These are phyloP conservation scores for Coemansia nantahalensis DNA, from an alignment of 192 early-diverging fungal species.

Conservation along the genomic window DNA sequence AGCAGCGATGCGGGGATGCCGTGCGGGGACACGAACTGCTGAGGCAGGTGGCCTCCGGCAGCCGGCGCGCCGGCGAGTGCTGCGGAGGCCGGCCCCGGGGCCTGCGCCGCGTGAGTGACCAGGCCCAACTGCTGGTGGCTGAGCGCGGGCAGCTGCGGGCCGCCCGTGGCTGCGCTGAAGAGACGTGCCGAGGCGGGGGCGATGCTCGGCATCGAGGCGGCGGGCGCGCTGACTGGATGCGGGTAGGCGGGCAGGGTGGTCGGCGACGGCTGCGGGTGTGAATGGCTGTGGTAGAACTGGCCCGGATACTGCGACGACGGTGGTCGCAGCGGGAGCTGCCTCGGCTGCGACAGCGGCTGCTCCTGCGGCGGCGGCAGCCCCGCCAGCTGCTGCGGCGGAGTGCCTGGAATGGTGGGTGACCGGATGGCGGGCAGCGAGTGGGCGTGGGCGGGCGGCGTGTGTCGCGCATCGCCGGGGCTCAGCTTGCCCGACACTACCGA, in stretches of 20 bases:
- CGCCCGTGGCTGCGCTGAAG: conserved; percentile 1
- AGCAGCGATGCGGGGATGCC: conserved; percentile 41
- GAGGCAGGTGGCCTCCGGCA: conserved; percentile 18
- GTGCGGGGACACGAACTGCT: conserved; percentile 36
- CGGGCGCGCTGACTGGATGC: conserved; percentile 9
- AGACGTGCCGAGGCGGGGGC: conserved; percentile 3
- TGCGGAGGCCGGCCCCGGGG: conserved; percentile 10
- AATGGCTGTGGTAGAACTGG: conserved; percentile 13
- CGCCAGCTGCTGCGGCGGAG: conserved; percentile 8
- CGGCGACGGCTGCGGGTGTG: conserved; percentile 15
- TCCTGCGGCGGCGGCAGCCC: conserved; percentile 20
- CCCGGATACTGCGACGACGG: neutral
- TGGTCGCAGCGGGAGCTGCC: neutral
- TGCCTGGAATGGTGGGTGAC: conserved; percentile 21
- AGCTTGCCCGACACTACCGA: conserved; percentile 4
- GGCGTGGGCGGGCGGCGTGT: conserved; percentile 20
- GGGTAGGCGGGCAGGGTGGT: conserved; percentile 14
- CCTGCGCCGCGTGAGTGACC: conserved; percentile 11
- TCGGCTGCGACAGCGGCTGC: conserved; percentile 4
- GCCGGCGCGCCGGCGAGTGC: conserved; percentile 6
- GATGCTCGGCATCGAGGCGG: conserved; percentile 11
- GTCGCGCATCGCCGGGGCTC: conserved; percentile 20
- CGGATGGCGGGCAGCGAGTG: conserved; percentile 39
- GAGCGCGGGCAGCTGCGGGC: conserved; percentile 8
- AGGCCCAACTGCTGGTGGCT: conserved; percentile 25